Evolutionary conservation across 371 early-diverging fungal genomes (phyloP), one percentile per base, ranked within the genome.

Genomic region (Sporodiniella umbellata): DNA sequence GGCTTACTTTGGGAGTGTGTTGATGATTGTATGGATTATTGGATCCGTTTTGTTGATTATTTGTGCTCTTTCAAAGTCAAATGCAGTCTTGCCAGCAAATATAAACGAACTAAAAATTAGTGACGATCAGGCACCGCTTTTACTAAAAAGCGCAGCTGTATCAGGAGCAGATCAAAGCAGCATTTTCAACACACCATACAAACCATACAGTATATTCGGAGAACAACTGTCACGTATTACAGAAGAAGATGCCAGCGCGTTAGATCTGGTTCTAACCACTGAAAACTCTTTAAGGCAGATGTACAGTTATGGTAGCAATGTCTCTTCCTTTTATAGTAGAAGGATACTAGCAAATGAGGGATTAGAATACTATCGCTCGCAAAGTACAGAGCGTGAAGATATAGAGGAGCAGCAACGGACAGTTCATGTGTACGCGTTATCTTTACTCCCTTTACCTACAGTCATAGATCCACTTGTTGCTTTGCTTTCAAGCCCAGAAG

Each of bases 151-250:
- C 33, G 62, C 64, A 5, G 53, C 60, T 11, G 42, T 54, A 21
- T 35, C 52, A 8, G 47, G 58, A 18, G 47, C 51, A 19, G 60
- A 60, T 47, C 57, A 48, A 33, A 56, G 43, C 39, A 45, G 40
- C 17, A 48, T 56, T 4, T 28, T 53, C 23, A 51, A 55, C 33
- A 48, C 48, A 14, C 30, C 48, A 1, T 73, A 73, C 31, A 58
- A 66, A 12, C 73, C 73, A 12, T 73, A 73, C 45, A 73, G 73
- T 46, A 51, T 73, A n/a, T 73, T 73, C 56, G 73, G 62, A 1
- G 73, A 73, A 25, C 65, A 66, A 35, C 43, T 73, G 4, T 73
- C 73, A 0, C 70, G 69, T 25, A 73, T 73, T n/a, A 69, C 73
- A 42, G 61, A 60, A 22, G 73, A 72, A 54, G 72, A 68, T 28